Percentiles rank a stretch among this genome's conserved stretches.
Evolutionary conservation across 2,329 filamentous ascomycete genomes (phyloP).

Genomic region (Epichloe hybrida): DNA sequence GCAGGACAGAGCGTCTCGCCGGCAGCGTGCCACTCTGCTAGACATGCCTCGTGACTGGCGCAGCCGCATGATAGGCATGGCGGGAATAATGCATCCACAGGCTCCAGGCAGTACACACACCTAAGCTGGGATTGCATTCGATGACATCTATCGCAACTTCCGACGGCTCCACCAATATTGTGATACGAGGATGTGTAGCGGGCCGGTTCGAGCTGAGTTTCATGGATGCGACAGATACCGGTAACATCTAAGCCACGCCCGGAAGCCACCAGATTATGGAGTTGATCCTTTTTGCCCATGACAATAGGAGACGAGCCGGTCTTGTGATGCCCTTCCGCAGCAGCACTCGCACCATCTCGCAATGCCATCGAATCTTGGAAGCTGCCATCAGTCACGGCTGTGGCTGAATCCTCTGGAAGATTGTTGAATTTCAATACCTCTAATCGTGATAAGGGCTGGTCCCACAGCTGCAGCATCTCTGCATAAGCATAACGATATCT

Average conservation of each 20-base stretch:
- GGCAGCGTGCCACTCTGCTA: constrained; percentile 43
- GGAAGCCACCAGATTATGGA: constrained; percentile 35
- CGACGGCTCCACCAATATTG: constrained; percentile 32
- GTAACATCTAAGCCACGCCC: constrained; percentile 48
- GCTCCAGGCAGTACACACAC: constrained; percentile 50
- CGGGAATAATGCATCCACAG: constrained; percentile 44
- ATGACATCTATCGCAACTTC: constrained; percentile 38
- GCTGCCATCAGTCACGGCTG: constrained; percentile 16
- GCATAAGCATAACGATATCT: constrained; percentile 52
- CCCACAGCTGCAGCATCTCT: constrained; percentile 56
- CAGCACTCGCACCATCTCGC: constrained; percentile 24
- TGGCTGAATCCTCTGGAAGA: constrained; percentile 33
- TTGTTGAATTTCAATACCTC: constrained; percentile 59
- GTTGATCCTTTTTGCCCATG: constrained; percentile 44
- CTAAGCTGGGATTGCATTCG: constrained; percentile 41
- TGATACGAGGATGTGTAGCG: constrained; percentile 30
- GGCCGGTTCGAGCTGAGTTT: constrained; percentile 46
- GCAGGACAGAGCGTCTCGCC: constrained; percentile 46
- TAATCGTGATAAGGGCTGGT: constrained; percentile 45
- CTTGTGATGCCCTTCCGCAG: constrained; percentile 21
- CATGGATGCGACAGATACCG: constrained; percentile 49
- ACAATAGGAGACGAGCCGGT: constrained; percentile 35
- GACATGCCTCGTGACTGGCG: constrained; percentile 44
- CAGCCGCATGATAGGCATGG: constrained; percentile 52
- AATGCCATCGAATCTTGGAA: constrained; percentile 24